These are phyloP conservation scores for Xylaria palmicola DNA, from an alignment of 495 filamentous ascomycete species.

Conservation along the genomic window DNA sequence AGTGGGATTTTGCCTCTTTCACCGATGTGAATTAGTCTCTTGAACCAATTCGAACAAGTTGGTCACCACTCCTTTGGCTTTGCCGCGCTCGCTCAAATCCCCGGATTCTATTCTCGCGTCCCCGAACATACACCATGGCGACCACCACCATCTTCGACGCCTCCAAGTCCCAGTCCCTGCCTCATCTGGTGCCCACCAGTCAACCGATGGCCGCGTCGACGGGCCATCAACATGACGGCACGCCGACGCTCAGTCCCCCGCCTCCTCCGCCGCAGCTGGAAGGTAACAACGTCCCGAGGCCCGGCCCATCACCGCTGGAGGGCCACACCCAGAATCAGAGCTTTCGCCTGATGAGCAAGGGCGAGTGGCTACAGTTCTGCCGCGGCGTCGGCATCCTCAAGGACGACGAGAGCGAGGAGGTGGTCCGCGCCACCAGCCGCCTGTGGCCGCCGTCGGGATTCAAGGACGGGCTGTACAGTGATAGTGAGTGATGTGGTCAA, in stretches of 20 bases:
- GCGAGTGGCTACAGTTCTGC: conserved; percentile 47
- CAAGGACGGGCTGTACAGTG: conserved; percentile 44
- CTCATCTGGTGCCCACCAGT: neutral
- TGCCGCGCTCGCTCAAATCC: neutral
- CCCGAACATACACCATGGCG: neutral
- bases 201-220: neutral
- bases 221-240: neutral
- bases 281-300: neutral
- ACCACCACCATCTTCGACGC: conserved; percentile 10
- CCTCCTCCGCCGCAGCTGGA: neutral
- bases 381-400: conserved; percentile 45
- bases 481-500: conserved; percentile 16
- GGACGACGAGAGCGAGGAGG: conserved; percentile 41
- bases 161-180: neutral
- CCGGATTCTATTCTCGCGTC: no score
- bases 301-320: no score
- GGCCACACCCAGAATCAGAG: no score
- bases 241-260: neutral
- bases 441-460: conserved; percentile 47
- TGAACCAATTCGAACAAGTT: neutral
- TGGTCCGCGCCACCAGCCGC: conserved; percentile 41
- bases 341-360: conserved; percentile 39
- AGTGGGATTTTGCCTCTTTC: neutral
- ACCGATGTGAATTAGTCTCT: neutral
- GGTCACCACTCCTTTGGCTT: neutral